These are phyloP conservation scores for Sporothrix variecibatus DNA, from an alignment of 2,329 filamentous ascomycete genomes.

Conservation along the genomic window DNA sequence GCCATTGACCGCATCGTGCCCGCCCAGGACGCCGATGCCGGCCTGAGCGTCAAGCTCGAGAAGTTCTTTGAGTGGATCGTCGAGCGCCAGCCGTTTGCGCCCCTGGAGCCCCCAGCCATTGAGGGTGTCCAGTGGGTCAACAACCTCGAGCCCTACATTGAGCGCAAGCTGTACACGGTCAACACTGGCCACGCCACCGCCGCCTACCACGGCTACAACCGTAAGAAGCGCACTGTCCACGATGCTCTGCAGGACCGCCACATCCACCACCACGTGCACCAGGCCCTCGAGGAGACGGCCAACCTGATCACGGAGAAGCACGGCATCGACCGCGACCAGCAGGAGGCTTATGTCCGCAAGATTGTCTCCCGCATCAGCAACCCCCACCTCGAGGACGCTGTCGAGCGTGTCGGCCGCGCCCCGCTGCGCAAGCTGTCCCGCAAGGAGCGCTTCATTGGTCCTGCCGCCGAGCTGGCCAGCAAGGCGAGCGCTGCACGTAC, in stretches of 20 bases:
- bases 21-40: slow-evolving; percentile 76
- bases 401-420: slow-evolving; percentile 92
- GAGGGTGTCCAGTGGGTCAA: slow-evolving; percentile 91
- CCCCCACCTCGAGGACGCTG: slow-evolving; percentile 86
- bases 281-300: slow-evolving; percentile 82
- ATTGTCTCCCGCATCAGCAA: slow-evolving; percentile 94
- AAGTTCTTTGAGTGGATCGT: slow-evolving; percentile 99
- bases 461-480: slow-evolving; percentile 86
- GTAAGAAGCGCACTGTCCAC: slow-evolving; percentile 83
- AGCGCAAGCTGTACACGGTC: slow-evolving; percentile 99
- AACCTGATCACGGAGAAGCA: slow-evolving; percentile 81
- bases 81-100: slow-evolving; percentile 80
- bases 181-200: slow-evolving; percentile 97
- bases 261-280: slow-evolving; percentile 78
- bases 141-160: slow-evolving; percentile 90
- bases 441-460: slow-evolving; percentile 94
- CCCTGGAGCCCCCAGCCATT: slow-evolving; percentile 70
- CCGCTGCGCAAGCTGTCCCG: slow-evolving; percentile 91
- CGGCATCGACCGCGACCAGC: slow-evolving; percentile 71
- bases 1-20: slow-evolving; percentile 98
- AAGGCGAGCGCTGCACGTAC: slow-evolving; percentile 67
- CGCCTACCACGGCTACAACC: slow-evolving; percentile 90
- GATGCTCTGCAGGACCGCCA: slow-evolving; percentile 80
- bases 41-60: slow-evolving; percentile 91
- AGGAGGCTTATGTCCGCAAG: slow-evolving; percentile 84